A percentile compares a stretch with the other conserved stretches of the same genome.
Evolutionary conservation across 805 yeast genomes (phyloP).

Genomic region (Wickerhamiella dianesei): DNA sequence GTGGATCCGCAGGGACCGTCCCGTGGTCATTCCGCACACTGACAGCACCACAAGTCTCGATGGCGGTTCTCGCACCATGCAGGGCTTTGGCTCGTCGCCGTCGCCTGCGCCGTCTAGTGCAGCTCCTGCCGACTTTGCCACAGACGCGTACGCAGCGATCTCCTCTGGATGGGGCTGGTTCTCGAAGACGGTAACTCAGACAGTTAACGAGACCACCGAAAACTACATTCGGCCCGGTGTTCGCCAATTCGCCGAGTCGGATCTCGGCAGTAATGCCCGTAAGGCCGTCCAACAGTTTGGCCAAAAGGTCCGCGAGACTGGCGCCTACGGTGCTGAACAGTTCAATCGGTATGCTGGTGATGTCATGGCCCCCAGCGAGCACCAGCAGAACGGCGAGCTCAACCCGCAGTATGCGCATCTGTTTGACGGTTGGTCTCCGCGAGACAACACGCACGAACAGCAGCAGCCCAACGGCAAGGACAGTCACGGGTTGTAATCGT

Average conservation of each 20-base stretch:
- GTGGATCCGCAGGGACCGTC: conserved; percentile 40
- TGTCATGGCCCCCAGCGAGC: conserved; percentile 3
- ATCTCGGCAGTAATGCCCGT: conserved; percentile 65
- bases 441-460: neutral
- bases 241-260: conserved; percentile 66
- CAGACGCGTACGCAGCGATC: conserved; percentile 82
- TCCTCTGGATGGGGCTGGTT: conserved; percentile 91
- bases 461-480: neutral
- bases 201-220: conserved; percentile 75
- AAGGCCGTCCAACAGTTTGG: conserved; percentile 97
- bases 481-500: neutral
- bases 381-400: neutral
- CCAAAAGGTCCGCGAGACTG: conserved; percentile 81
- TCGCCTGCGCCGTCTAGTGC: conserved; percentile 28
- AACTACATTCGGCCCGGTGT: conserved; percentile 84
- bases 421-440: conserved; percentile 16
- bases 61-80: conserved; percentile 2
- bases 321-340: conserved; percentile 60
- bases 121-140: conserved; percentile 33
- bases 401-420: conserved; percentile 15
- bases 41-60: conserved; percentile 11
- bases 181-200: conserved; percentile 70
- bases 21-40: conserved; percentile 19
- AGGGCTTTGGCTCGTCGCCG: conserved; percentile 2
- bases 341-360: conserved; percentile 40